Percentiles rank a stretch among this genome's conserved stretches.
These are phyloP conservation scores for Cyclotella sp. DNA, from an alignment of 108 stramenopile species.

Conservation along the genomic window DNA sequence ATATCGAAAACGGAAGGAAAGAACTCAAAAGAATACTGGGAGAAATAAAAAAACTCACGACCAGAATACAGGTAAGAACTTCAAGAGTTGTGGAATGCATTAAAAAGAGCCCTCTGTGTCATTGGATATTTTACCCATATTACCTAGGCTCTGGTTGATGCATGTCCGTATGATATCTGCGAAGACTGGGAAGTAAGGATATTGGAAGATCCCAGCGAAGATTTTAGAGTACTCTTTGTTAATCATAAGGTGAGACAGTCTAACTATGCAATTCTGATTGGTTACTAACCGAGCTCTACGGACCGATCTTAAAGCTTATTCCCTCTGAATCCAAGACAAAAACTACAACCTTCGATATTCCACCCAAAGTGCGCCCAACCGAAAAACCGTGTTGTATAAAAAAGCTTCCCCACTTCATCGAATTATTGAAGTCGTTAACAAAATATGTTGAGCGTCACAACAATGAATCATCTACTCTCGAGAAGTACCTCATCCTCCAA, in stretches of 20 bases:
- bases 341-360: conserved; percentile 53
- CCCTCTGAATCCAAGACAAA: conserved; percentile 55
- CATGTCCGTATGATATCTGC: conserved; percentile 53
- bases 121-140: too few species aligned
- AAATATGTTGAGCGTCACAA: conserved; percentile 57
- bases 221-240: conserved; percentile 60
- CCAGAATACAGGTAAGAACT: conserved; percentile 35
- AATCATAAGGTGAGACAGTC: conserved; percentile 51
- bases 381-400: conserved; percentile 41
- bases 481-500: conserved; percentile 46
- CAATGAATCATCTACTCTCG: conserved; percentile 43
- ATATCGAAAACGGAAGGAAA: conserved; percentile 30
- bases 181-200: conserved; percentile 71
- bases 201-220: conserved; percentile 36
- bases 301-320: not conserved
- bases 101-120: too few species aligned
- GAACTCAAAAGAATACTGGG: conserved; percentile 41
- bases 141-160: conserved; percentile 37
- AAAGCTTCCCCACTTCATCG: conserved; percentile 55
- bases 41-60: conserved; percentile 53
- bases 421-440: conserved; percentile 43
- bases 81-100: too few species aligned
- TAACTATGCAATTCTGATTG: not conserved
- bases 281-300: too few species aligned
- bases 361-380: conserved; percentile 42